Percentiles rank a stretch among this genome's conserved stretches.
phyloP scores from a whole-genome alignment of 164 flowering plant genomes.

The Vitis rupestris region DNA sequence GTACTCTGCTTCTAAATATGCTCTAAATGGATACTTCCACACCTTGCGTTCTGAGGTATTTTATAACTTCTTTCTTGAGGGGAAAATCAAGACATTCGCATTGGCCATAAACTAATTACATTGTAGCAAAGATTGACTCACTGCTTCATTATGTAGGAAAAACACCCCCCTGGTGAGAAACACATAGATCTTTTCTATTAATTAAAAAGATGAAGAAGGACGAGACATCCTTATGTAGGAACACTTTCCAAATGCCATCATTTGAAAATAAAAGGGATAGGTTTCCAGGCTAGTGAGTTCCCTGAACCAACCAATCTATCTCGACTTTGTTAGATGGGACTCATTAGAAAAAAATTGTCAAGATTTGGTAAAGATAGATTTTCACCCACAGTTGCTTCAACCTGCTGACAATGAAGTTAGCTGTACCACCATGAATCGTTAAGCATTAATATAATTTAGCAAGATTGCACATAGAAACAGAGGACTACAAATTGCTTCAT shows the following conservation, averaged over 20 bases:
- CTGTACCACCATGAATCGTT: no score
- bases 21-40: constrained; percentile 91
- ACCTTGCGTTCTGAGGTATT: constrained; percentile 91
- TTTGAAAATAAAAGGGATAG: background rate
- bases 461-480: no score
- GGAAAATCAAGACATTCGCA: background rate
- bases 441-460: no score
- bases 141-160: background rate
- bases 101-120: background rate
- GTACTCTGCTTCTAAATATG: constrained; percentile 92
- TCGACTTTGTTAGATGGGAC: background rate
- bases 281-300: background rate
- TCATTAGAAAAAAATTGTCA: background rate
- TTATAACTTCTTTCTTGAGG: background rate
- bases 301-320: background rate
- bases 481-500: no score
- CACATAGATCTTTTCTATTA: no score
- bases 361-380: background rate
- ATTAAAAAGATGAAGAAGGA: no score
- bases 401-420: no score
- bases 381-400: background rate
- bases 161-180: no score
- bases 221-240: no score
- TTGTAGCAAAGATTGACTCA: background rate
- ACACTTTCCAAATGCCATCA: background rate